These are phyloP conservation scores for Ophiocordyceps australis DNA, from an alignment of 2,329 filamentous ascomycete genomes.

Conservation along the genomic window DNA sequence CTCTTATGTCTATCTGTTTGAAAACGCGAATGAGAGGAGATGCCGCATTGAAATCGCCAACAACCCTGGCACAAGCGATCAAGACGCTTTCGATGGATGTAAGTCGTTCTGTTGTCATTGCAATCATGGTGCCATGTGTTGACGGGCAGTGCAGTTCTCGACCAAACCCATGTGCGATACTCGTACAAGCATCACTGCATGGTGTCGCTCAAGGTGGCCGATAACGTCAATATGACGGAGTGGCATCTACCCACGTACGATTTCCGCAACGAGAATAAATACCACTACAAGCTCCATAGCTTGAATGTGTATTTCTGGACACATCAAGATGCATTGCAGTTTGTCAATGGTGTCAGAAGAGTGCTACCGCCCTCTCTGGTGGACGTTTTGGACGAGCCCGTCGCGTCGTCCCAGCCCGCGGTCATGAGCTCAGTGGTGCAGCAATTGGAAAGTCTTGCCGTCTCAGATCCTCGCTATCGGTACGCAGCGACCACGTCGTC, in stretches of 20 bases:
- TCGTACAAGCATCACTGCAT: slow-evolving; percentile 58
- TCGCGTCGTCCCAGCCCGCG: slow-evolving; percentile 22
- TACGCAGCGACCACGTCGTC: too few species aligned
- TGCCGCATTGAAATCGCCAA: slow-evolving; percentile 65
- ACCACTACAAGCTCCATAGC: slow-evolving; percentile 60
- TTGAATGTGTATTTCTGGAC: slow-evolving; percentile 71
- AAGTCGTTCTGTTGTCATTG: too few species aligned
- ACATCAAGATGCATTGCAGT: slow-evolving; percentile 49
- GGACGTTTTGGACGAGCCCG: slow-evolving; percentile 47
- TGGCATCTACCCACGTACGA: slow-evolving; percentile 65
- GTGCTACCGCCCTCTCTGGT: slow-evolving; percentile 44
- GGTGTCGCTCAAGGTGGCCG: slow-evolving; percentile 47
- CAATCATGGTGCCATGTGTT: too few species aligned
- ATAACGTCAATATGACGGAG: slow-evolving; percentile 32
- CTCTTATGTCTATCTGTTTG: slow-evolving; percentile 66
- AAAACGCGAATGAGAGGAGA: slow-evolving; percentile 47
- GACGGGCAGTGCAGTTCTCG: slow-evolving; percentile 48
- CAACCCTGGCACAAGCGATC: slow-evolving; percentile 52
- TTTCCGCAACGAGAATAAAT: slow-evolving; percentile 55
- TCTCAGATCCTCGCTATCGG: slow-evolving; percentile 36
- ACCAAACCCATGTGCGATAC: slow-evolving; percentile 46
- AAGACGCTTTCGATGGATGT: slow-evolving; percentile 67
- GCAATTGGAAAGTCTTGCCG: slow-evolving; percentile 52
- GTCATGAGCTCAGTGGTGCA: slow-evolving; percentile 54
- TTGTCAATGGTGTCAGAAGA: slow-evolving; percentile 48